Percentiles rank a stretch among this genome's conserved stretches.
Evolutionary conservation across 805 yeast genomes (phyloP).

Genomic region (Henningerozyma blattae): DNA sequence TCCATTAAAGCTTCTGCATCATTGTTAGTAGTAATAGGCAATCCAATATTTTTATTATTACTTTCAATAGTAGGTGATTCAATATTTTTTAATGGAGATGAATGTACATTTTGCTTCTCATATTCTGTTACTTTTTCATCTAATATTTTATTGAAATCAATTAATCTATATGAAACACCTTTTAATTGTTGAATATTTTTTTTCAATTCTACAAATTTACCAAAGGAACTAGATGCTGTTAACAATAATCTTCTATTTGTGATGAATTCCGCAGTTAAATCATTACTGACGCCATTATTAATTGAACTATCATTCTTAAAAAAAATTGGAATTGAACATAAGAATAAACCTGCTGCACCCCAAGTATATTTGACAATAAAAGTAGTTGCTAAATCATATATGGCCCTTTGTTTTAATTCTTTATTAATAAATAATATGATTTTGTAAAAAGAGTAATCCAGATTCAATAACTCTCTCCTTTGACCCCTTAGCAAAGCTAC

Average conservation of each 20-base stretch:
- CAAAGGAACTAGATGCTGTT: conserved; percentile 80
- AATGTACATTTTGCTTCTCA: conserved; percentile 4
- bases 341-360: conserved; percentile 88
- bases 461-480: conserved; percentile 57
- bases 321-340: conserved; percentile 85
- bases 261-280: conserved; percentile 69
- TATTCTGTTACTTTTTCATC: conserved; percentile 22
- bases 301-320: conserved; percentile 22
- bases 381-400: conserved; percentile 76
- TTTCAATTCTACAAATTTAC: conserved; percentile 74
- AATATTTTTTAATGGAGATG: background rate
- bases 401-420: conserved; percentile 62
- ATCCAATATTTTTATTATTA: background rate
- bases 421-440: conserved; percentile 65
- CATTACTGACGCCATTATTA: conserved; percentile 5
- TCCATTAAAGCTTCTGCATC: conserved; percentile 16
- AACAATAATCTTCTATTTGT: conserved; percentile 76
- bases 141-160: conserved; percentile 56
- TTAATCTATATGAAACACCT: conserved; percentile 70
- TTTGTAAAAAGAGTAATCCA: conserved; percentile 74
- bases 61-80: too few species aligned
- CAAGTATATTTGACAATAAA: conserved; percentile 84
- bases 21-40: background rate
- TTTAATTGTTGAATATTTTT: conserved; percentile 71
- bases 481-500: conserved; percentile 80